phyloP scores from a whole-genome alignment of 1,139 yeast genomes.

The Groenewaldozyma sp. region DNA sequence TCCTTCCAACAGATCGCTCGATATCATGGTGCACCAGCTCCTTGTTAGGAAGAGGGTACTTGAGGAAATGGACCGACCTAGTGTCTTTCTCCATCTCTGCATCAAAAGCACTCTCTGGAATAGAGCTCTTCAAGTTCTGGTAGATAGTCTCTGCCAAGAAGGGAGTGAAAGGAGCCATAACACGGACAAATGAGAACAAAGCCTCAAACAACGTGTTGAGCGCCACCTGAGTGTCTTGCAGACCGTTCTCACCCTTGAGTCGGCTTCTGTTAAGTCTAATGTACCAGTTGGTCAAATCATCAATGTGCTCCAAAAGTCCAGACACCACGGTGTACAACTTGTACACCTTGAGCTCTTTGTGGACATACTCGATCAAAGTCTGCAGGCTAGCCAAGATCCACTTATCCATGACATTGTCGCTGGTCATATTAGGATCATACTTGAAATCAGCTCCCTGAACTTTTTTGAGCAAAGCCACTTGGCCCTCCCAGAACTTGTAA shows the following conservation, averaged over 20 bases:
- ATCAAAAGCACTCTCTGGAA: constrained; percentile 36
- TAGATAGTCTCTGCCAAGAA: constrained; percentile 87
- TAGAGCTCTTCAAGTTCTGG: constrained; percentile 57
- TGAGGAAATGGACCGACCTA: constrained; percentile 87
- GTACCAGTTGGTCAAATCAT: constrained; percentile 97
- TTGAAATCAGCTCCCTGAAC: constrained; percentile 61
- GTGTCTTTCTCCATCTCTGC: constrained; percentile 40
- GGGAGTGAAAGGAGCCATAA: constrained; percentile 99
- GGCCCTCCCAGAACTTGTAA: constrained; percentile 91
- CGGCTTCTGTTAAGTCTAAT: constrained; percentile 97
- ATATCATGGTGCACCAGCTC: constrained; percentile 72
- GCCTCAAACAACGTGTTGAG: constrained; percentile 89
- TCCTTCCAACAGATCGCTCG: constrained; percentile 69
- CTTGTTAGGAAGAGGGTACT: constrained; percentile 78
- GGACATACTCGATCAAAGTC: constrained; percentile 77
- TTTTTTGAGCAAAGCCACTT: constrained; percentile 76
- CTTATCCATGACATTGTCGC: constrained; percentile 90
- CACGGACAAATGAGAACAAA: constrained; percentile 75
- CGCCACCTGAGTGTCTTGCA: constrained; percentile 74
- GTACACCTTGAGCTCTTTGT: constrained; percentile 81
- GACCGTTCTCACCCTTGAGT: constrained; percentile 87
- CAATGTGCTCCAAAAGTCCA: constrained; percentile 76
- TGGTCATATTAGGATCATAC: constrained; percentile 51
- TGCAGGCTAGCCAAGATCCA: constrained; percentile 96
- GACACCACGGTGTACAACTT: constrained; percentile 95